Conservation (phyloP, 1,284 basidiomycete species). For the Sporisorium scitamineum region DNA sequence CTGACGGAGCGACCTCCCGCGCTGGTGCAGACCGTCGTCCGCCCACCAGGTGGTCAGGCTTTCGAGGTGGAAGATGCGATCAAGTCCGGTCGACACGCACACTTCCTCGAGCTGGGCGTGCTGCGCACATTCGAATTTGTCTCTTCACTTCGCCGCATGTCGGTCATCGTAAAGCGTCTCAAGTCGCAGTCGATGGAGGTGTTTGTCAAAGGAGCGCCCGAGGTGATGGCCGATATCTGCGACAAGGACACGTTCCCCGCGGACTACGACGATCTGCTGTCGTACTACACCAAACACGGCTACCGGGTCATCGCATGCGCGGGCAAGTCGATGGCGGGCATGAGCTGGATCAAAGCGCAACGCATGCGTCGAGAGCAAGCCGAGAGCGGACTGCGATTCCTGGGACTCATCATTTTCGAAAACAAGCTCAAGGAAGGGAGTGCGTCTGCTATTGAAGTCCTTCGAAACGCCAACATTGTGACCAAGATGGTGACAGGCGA, state of each 20-base stretch:
- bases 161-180: conserved; percentile 94
- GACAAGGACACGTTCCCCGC: conserved; percentile 74
- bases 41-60: conserved; percentile 88
- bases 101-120: conserved; percentile 92
- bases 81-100: conserved; percentile 83
- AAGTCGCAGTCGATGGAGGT: conserved; percentile 96
- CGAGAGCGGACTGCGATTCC: conserved; percentile 88
- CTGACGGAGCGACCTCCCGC: conserved; percentile 82
- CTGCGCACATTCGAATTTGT: conserved; percentile 97
- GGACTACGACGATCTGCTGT: conserved; percentile 95
- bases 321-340: conserved; percentile 90
- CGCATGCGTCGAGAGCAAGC: conserved; percentile 95
- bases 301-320: conserved; percentile 99
- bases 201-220: conserved; percentile 98
- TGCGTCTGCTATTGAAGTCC: conserved; percentile 86
- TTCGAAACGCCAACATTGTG: conserved; percentile 89
- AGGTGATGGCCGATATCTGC: conserved; percentile 94
- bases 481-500: conserved; percentile 99
- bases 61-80: conserved; percentile 94
- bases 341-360: conserved; percentile 98
- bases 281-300: conserved; percentile 96
- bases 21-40: conserved; percentile 94
- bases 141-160: conserved; percentile 92
- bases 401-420: conserved; percentile 97
- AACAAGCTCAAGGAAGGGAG: conserved; percentile 97